Conservation (phyloP, 345 rosid species). For the Lepidium didymum region DNA sequence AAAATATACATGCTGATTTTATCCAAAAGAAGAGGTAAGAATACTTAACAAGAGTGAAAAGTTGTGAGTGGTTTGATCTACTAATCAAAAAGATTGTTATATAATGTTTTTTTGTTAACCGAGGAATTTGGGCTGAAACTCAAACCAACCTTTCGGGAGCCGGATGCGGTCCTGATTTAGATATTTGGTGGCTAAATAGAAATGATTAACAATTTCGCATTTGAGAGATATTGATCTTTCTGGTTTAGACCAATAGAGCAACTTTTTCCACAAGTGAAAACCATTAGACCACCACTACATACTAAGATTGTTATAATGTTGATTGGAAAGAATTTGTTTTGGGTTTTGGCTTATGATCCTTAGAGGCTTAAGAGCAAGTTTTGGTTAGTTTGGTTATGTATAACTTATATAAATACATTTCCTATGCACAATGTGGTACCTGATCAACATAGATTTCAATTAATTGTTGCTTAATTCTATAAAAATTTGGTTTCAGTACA, state of each 20-base stretch:
- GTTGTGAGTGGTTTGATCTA: neutral
- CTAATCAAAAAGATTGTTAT: neutral
- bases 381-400: neutral
- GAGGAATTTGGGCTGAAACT: no score
- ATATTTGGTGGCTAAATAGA: no score
- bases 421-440: neutral
- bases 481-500: neutral
- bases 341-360: neutral
- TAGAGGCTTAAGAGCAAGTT: neutral
- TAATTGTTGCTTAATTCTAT: neutral
- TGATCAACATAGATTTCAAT: neutral
- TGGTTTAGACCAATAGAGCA: no score
- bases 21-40: neutral
- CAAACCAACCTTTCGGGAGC: no score
- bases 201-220: no score
- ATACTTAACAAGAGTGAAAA: neutral
- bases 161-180: no score
- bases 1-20: neutral
- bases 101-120: no score
- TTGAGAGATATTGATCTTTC: no score
- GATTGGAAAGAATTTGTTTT: no score
- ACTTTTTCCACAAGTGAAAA: no score
- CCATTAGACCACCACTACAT: no score
- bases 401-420: neutral
- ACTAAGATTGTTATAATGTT: neutral